Evolutionary conservation across 225 moss, liverwort and hornwort species (phyloP), one percentile per base, ranked within the genome.

Genomic region (Anthoceros angustus): DNA sequence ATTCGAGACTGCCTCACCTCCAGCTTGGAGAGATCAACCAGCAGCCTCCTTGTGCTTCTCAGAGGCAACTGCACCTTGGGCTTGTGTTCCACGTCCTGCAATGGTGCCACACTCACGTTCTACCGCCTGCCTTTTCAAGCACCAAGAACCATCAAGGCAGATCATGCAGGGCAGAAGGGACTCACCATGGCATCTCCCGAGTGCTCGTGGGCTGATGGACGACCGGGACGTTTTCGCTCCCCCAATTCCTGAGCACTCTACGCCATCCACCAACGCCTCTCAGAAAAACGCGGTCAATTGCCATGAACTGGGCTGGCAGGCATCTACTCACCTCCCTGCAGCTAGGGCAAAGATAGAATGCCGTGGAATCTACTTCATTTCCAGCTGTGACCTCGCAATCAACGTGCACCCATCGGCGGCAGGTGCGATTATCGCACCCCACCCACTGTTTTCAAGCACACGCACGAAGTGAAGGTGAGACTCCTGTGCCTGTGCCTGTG

Each of bases 351-450:
- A 98, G 85, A 50, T 98, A 98, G 68, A 86, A 98, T 7, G 91
- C 92, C 24, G 83, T 85, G 24, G 95, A 89, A 74, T 98, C 91
- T 70, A 98, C 92, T 75, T 86, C 78, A 70, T 98, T 98, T 67
- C 95, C 91, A 65, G 86, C 85, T 68, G 74, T 83, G 11, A 85
- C 76, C 66, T 98, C 95, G 67, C 95, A 98, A 68, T 98, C 92
- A 64, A 98, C 88, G 83, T 98, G 95, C 48, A 98, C 95, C 95
- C 95, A 98, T 62, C 95, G 85, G 50, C 95, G 88, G 74, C 95
- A 98, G 55, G 88, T 91, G 61, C 92, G 86, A 70, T 98, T 92
- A 78, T 98, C 95, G 75, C 95, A 98, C 64, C 95, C 95, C 65
- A 98, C 95, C 95, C 95, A 98, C 92, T 95, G 85, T 71, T 68